These are phyloP conservation scores for Myxozyma monticola DNA, from an alignment of 805 yeast genomes.

Conservation along the genomic window DNA sequence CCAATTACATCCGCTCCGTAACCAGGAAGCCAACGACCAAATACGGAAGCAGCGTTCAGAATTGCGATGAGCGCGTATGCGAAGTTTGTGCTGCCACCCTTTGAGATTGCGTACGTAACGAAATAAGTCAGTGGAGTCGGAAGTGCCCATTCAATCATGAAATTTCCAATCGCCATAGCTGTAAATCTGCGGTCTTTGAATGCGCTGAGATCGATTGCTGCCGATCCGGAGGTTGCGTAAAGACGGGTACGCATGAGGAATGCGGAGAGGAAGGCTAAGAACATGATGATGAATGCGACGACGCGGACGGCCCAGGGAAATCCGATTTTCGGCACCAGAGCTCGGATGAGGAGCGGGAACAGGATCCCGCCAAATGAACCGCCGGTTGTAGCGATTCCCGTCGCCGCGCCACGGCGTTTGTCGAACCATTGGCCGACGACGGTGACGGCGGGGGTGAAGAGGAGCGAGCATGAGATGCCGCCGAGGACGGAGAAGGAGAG, in stretches of 20 bases:
- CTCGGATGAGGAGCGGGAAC: constrained; percentile 55
- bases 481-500: constrained; percentile 55
- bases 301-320: constrained; percentile 61
- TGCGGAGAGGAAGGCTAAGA: constrained; percentile 39
- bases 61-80: constrained; percentile 48
- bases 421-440: constrained; percentile 64
- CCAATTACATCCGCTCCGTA: constrained; percentile 56
- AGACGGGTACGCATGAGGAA: constrained; percentile 43
- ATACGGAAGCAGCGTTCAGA: constrained; percentile 50
- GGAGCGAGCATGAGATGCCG: constrained; percentile 46
- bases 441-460: constrained; percentile 57
- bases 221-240: neutral
- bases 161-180: constrained; percentile 32
- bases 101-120: constrained; percentile 35
- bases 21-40: constrained; percentile 60
- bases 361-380: constrained; percentile 68
- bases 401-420: constrained; percentile 56
- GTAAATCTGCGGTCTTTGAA: constrained; percentile 36
- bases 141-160: constrained; percentile 37
- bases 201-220: constrained; percentile 30
- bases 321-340: constrained; percentile 51
- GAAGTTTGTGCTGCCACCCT: constrained; percentile 34
- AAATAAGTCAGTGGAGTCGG: constrained; percentile 39
- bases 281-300: constrained; percentile 42
- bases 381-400: constrained; percentile 64